These are phyloP conservation scores for Citrus sp. DNA, from an alignment of 345 rosid genomes.

Conservation along the genomic window DNA sequence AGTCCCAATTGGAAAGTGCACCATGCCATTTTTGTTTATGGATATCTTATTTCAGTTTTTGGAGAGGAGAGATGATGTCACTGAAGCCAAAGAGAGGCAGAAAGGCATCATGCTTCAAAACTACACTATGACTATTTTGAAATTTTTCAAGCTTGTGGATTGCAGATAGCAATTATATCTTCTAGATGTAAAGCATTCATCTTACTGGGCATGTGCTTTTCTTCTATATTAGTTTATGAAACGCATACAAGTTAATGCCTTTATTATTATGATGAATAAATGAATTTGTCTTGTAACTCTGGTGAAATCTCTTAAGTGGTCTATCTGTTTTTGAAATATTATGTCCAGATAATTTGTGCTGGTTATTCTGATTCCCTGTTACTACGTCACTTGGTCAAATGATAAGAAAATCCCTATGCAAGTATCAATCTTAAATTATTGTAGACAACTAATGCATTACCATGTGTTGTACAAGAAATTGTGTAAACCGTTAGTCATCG, in stretches of 20 bases:
- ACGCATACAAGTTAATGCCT: not conserved
- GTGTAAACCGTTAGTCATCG: constrained; percentile 23
- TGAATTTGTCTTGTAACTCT: not conserved
- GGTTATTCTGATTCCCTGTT: not conserved
- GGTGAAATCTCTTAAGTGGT: not conserved
- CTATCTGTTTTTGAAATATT: not conserved
- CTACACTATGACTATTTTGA: not conserved
- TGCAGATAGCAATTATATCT: not conserved
- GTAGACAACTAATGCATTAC: not conserved
- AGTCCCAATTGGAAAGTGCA: not conserved
- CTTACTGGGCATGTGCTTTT: not conserved
- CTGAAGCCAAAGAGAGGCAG: not conserved
- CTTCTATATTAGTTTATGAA: too few species aligned
- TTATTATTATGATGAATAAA: not conserved
- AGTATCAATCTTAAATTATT: not conserved
- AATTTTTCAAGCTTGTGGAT: not conserved
- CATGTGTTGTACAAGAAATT: not conserved
- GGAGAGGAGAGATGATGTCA: too few species aligned
- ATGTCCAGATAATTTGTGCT: not conserved
- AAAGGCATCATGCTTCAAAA: not conserved
- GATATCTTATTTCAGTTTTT: not conserved
- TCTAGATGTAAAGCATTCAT: not conserved
- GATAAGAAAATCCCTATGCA: not conserved
- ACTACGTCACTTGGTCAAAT: not conserved
- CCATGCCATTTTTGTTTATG: not conserved